Base-by-base conservation (phyloP, 805 yeast species). In the Metschnikowia picachoensis region DNA sequence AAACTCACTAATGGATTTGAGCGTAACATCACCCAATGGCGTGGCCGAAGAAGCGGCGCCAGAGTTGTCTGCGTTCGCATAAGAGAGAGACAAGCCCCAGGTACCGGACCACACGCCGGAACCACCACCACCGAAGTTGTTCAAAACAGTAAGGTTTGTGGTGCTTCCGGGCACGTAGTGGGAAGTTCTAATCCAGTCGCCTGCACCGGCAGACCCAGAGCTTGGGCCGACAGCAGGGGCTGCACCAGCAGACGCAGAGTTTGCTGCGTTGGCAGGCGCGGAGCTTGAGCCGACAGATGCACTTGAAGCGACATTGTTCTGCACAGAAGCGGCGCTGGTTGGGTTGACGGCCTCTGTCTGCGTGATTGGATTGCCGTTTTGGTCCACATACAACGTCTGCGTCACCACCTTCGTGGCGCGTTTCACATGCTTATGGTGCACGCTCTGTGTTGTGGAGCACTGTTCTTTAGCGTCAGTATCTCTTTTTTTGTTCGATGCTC, bases 1-100 rank as follows among this genome's bases (percentile, higher is more conserved):
- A 70, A 73, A 86, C 74, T 94, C 99, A 47, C 73, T 70, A 73
- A 88, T 79, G 44, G 96, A 87, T 35, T 67, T 75, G 54, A 91
- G 54, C 46, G 86, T 77, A 48, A 79, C 83, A 58, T 87, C 91
- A 39, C 70, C 74, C 52, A 94, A 76, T 30, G 84, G 82, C 55
- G 77, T 77, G 15, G 97, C 73, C 35, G 81, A 69, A 3, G 85
- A 67, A 13, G 96, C 83, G 55, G 84, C 86, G 44, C 82, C 78
- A 31, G 77, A 71, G 70, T 92, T 95, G 65, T 91, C 89, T 8
- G 87, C 58, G 60, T 81, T 87, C 59, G 85, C 80, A 70, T 78
- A 94, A 6, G 97, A 88, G 49, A 94, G 75, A 30, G 98, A 91
- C 82, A 86, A 86, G 71, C 99, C 99, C 70, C 87, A 90, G 62